Conservation (phyloP, 2,329 filamentous ascomycete genomes). For the Claviceps sp. region DNA sequence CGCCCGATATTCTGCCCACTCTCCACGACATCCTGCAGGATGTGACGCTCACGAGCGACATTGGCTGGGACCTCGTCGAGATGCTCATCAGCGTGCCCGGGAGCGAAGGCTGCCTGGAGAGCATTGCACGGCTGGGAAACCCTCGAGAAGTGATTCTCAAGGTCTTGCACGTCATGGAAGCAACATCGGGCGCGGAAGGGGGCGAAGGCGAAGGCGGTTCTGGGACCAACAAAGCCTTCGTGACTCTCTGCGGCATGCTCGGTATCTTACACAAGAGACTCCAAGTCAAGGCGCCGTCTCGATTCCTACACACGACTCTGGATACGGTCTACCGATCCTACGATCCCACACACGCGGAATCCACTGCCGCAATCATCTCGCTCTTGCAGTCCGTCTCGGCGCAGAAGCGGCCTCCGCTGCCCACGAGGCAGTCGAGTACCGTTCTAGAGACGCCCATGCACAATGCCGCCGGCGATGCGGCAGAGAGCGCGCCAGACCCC, state of each 20-base stretch:
- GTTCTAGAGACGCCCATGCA: conserved; percentile 40
- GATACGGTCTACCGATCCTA: conserved; percentile 58
- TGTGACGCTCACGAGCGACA: conserved; percentile 55
- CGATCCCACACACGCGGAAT: conserved; percentile 47
- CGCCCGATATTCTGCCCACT: conserved; percentile 49
- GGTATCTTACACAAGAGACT: conserved; percentile 60
- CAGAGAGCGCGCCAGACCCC: conserved; percentile 46
- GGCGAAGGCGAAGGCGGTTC: conserved; percentile 23
- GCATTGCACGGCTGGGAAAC: conserved; percentile 64
- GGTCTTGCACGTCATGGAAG: conserved; percentile 58
- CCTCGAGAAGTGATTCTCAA: conserved; percentile 73
- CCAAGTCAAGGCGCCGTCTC: conserved; percentile 63
- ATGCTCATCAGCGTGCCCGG: conserved; percentile 55
- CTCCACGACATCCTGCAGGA: conserved; percentile 58
- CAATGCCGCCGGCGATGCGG: conserved; percentile 40
- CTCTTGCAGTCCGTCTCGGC: conserved; percentile 57
- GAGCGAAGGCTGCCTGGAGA: conserved; percentile 58
- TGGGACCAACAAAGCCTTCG: conserved; percentile 40
- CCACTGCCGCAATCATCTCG: conserved; percentile 56
- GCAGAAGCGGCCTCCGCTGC: conserved; percentile 49
- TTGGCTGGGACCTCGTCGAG: conserved; percentile 74
- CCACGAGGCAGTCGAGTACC: conserved; percentile 44
- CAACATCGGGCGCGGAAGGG: conserved; percentile 23
- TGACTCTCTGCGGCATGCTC: conserved; percentile 57
- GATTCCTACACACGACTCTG: conserved; percentile 66